Evolutionary conservation across 2,329 filamentous ascomycete species (phyloP), one percentile per base, ranked within the genome.

Genomic region (Penicillium sp.): DNA sequence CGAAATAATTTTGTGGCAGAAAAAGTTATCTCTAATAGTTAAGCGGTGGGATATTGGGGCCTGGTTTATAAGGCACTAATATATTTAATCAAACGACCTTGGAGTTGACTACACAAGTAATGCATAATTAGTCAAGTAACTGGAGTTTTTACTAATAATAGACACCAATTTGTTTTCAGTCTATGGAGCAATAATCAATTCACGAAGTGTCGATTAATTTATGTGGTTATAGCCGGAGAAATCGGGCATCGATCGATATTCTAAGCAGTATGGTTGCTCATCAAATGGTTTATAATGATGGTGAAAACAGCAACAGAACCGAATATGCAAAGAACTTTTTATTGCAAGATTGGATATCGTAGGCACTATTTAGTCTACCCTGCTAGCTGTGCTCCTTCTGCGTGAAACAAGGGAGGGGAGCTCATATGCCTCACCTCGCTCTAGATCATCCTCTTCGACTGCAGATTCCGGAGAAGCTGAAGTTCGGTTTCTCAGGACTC

Each of bases 391-490:
- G 58, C 71, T 72, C 42, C 70, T 64, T 60, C 73, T 61, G 48
- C 69, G 66, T 36, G 66, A 63, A 17, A 65, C 65, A 39, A 63
- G 67, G 21, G 62, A 47, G 57, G 68, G 65, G 47, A 77, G 67
- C 56, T 76, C 74, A 63, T 76, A 73, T 33, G 68, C 67, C 60
- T 78, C 76, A 6, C 77, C 77, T 50, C 75, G 69, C 57, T 79
- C 77, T 44, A 78, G 48, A 38, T 74, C 71, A 63, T 63, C 57
- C 19, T 75, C 74, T 42, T 75, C 75, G 12, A 75, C 61, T 1
- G 68, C 65, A 27, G 68, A 70, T 31, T 71, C 73, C 2, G 66
- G 61, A 5, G 65, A 70, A 6, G 63, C 58, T 9, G 59, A 63
- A 5, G 52, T 47, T 23, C 63, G 58, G 5, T 55, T 62, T 35